A percentile compares a stretch with the other conserved stretches of the same genome.
These are phyloP conservation scores for Arthromyces matolae DNA, from an alignment of 768 basidiomycete genomes.

Conservation along the genomic window DNA sequence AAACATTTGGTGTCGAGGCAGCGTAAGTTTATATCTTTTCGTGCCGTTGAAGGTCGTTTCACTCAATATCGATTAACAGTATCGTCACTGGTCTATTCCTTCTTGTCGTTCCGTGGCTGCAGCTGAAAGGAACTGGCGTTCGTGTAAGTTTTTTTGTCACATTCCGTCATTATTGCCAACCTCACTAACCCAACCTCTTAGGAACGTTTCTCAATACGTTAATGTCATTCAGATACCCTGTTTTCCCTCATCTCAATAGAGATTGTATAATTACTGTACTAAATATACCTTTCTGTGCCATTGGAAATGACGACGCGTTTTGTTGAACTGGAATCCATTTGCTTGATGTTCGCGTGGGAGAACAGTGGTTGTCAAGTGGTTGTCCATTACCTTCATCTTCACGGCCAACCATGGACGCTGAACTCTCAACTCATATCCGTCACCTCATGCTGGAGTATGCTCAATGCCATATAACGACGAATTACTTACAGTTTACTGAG, in stretches of 20 bases:
- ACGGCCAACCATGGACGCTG: slow-evolving; percentile 17
- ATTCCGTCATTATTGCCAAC: background rate
- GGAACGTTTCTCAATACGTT: slow-evolving; percentile 7
- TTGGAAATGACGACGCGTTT: background rate
- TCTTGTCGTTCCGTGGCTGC: slow-evolving; percentile 47
- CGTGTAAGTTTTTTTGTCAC: slow-evolving; percentile 31
- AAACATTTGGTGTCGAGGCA: slow-evolving; percentile 60
- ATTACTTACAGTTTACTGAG: slow-evolving; percentile 54
- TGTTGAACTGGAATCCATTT: slow-evolving; percentile 2
- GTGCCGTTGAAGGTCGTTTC: background rate
- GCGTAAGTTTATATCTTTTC: slow-evolving; percentile 36
- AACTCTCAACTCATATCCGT: slow-evolving; percentile 45
- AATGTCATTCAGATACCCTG: slow-evolving; percentile 6
- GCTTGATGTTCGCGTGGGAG: no score
- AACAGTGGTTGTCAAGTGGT: no score
- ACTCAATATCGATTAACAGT: slow-evolving; percentile 21
- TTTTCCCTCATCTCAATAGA: background rate
- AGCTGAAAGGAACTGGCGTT: slow-evolving; percentile 43
- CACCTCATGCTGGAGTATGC: slow-evolving; percentile 53
- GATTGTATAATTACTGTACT: background rate
- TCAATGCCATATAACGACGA: slow-evolving; percentile 47
- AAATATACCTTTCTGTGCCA: background rate
- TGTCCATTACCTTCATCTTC: no score
- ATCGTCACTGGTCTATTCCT: slow-evolving; percentile 50
- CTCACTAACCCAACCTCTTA: background rate